phyloP scores from a whole-genome alignment of 2,329 filamentous ascomycete genomes.

The Diplodia intermedia region DNA sequence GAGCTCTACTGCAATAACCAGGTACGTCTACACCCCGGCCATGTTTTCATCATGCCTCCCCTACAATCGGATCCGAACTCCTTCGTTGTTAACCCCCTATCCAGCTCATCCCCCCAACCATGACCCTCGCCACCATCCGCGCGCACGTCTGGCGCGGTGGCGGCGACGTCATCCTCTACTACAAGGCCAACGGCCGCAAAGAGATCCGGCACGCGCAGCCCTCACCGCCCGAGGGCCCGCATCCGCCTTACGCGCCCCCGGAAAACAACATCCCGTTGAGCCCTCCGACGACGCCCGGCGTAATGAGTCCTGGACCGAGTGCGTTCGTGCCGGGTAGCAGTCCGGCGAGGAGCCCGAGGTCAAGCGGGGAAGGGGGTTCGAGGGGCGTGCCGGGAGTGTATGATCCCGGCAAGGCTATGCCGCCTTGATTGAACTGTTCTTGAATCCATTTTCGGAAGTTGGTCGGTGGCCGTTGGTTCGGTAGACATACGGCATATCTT shows the following conservation, averaged over 20 bases:
- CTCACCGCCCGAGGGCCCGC: conserved; percentile 22
- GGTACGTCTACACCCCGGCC: conserved; percentile 59
- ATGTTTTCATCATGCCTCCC: background rate
- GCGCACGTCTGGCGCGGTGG: conserved; percentile 94
- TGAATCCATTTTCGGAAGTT: background rate
- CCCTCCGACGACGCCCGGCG: background rate
- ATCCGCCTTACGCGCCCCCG: conserved; percentile 17
- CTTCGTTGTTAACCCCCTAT: background rate
- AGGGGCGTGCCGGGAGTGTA: background rate
- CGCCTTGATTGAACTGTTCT: background rate
- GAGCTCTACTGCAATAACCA: conserved; percentile 95
- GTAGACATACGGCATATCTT: background rate
- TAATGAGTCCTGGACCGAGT: background rate
- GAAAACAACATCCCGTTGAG: conserved; percentile 1
- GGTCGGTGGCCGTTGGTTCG: background rate
- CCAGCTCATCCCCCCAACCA: conserved; percentile 73
- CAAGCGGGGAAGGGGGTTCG: background rate
- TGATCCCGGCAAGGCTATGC: conserved; percentile 8
- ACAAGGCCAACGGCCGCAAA: conserved; percentile 90
- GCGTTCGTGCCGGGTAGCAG: background rate
- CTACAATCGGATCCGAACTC: background rate
- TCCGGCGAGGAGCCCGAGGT: conserved; percentile 4
- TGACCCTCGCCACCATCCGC: conserved; percentile 92
- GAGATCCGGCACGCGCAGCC: conserved; percentile 51
- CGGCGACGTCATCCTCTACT: conserved; percentile 89